Conservation (phyloP, 208 protist genomes). For the Acanthamoeba castellanii region DNA sequence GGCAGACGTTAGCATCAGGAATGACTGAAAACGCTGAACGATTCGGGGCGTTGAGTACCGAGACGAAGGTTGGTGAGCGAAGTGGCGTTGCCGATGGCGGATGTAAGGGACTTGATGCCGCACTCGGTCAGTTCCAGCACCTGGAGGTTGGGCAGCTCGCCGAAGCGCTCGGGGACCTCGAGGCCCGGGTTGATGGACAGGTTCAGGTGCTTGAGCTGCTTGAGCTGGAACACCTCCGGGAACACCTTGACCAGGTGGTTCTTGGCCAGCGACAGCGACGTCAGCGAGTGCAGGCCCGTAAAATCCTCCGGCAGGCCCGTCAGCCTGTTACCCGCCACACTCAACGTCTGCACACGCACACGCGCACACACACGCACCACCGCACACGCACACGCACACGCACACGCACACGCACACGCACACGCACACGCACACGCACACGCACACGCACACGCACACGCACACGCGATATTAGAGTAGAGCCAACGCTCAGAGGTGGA, state of each 20-base stretch:
- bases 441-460: too few relatives aligned
- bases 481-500: not conserved
- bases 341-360: not conserved
- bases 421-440: too few relatives aligned
- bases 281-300: not conserved
- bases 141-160: slow-evolving; percentile 6
- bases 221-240: slow-evolving; percentile 54
- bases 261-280: slow-evolving; percentile 1
- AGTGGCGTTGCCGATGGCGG: slow-evolving; percentile 29
- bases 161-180: slow-evolving; percentile 2
- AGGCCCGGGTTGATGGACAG: not conserved
- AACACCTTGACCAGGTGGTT: not conserved
- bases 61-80: not conserved
- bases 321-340: slow-evolving; percentile 32
- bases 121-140: not conserved
- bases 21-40: too few relatives aligned
- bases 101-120: not conserved
- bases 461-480: not conserved
- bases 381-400: not conserved
- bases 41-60: not conserved
- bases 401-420: not conserved
- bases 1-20: too few relatives aligned
- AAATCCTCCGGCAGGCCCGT: slow-evolving; percentile 19
- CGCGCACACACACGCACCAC: too few relatives aligned
- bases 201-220: slow-evolving; percentile 15